Evolutionary conservation across 2,329 filamentous ascomycete species (phyloP), one percentile per base, ranked within the genome.

Genomic region (Aspergillus phoenicis): DNA sequence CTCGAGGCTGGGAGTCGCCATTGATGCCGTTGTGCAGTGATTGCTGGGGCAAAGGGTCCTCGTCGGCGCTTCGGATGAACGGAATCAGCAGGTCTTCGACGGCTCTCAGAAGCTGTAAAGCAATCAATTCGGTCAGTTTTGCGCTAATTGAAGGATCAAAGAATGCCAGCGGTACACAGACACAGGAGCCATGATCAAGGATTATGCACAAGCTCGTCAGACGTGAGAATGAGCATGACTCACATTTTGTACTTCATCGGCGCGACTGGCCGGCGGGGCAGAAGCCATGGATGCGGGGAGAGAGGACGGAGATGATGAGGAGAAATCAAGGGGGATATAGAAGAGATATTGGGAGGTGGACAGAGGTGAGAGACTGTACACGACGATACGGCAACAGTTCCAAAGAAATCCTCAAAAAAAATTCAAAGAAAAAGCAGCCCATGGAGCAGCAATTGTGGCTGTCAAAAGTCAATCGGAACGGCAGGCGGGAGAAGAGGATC

Each of bases 1-100:
- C 77, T 7, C 82, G 78, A 55, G 77, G 81, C 66, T 84, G 87
- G 20, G 87, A 84, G 69, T 84, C 89, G n/a, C 52, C 60, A 20
- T 70, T 65, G 58, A 58, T 63, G 51, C 60, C 60, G 48, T 65
- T 62, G 43, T 60, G 55, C 26, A 58, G 54, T 28, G 54, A 41
- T 47, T 60, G 58, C 13, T 57, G 51, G 24, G 48, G 52, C 62
- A 62, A 48, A 48, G 61, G 53, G 48, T 73, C 70, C 26, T 73
- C 64, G 62, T 82, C 80, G 59, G 80, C 79, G 22, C 75, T 70
- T 52, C 71, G 71, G 57, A 82, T 77, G 65, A 81, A 82, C 2
- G 77, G 75, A 36, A 82, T 75, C 10, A 82, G 68, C 48, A 78
- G 78, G 33, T 76, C 71, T 68, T 81, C 70, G 33, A 81, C 78